Evolutionary conservation across 768 basidiomycete genomes (phyloP).

Genomic region (Suillus subaureus): DNA sequence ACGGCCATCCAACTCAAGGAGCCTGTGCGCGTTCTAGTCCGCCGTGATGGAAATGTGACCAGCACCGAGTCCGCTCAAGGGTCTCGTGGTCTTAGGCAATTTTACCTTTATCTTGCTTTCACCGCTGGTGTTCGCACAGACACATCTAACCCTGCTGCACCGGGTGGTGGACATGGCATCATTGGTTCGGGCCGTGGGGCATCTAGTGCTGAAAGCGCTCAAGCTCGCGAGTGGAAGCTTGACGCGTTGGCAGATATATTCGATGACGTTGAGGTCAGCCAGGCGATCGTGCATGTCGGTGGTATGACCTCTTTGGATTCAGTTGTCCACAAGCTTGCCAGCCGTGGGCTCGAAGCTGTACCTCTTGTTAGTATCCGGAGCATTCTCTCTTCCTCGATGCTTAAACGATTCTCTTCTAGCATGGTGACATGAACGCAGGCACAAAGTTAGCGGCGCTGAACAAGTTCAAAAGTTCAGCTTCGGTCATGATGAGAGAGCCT

Average conservation of each 20-base stretch:
- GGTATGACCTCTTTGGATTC: slow-evolving; percentile 86
- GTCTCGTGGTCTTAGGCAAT: slow-evolving; percentile 87
- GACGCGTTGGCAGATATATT: slow-evolving; percentile 90
- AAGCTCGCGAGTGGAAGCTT: slow-evolving; percentile 93
- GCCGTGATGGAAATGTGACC: slow-evolving; percentile 83
- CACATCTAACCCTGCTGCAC: slow-evolving; percentile 40
- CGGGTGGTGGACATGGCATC: slow-evolving; percentile 74
- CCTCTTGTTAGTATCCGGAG: slow-evolving; percentile 67
- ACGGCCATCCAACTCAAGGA: slow-evolving; percentile 92
- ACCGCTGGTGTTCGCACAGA: slow-evolving; percentile 81
- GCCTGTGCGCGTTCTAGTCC: slow-evolving; percentile 96
- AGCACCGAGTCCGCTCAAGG: slow-evolving; percentile 70
- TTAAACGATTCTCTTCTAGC: slow-evolving; percentile 47
- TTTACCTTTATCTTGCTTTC: slow-evolving; percentile 95
- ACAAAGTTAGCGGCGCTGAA: slow-evolving; percentile 81
- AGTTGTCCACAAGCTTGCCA: slow-evolving; percentile 88
- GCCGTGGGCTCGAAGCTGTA: slow-evolving; percentile 83
- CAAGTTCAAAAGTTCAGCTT: slow-evolving; percentile 69
- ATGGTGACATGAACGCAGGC: slow-evolving; percentile 89
- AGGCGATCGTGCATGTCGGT: slow-evolving; percentile 87
- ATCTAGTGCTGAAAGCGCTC: slow-evolving; percentile 78
- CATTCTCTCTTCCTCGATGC: slow-evolving; percentile 7
- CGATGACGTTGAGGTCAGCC: slow-evolving; percentile 80
- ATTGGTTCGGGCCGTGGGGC: slow-evolving; percentile 91
- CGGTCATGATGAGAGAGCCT: slow-evolving; percentile 64